These are phyloP conservation scores for Murraya paniculata DNA, from an alignment of 345 rosid genomes.

Conservation along the genomic window DNA sequence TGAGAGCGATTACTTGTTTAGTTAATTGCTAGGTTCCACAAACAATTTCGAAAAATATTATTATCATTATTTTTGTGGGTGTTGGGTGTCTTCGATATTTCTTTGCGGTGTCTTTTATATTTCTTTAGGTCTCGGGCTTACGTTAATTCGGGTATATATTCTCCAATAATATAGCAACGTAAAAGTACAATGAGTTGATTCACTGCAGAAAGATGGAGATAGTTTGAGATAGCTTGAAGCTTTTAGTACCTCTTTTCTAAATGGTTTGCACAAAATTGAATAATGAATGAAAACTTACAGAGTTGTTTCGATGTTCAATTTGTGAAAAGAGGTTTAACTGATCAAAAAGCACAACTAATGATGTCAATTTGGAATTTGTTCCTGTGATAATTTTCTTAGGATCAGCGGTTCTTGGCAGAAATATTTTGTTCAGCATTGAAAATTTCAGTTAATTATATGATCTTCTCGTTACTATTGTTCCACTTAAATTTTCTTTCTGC, in stretches of 20 bases:
- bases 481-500: not conserved
- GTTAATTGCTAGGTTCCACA: too few species aligned
- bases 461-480: not conserved
- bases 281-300: not conserved
- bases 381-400: not conserved
- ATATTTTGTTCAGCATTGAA: not conserved
- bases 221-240: not conserved
- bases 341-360: not conserved
- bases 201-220: not conserved
- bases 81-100: too few species aligned
- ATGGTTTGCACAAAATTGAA: not conserved
- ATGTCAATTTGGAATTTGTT: not conserved
- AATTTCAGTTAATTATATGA: not conserved
- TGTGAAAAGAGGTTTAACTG: not conserved
- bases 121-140: not conserved
- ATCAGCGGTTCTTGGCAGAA: not conserved
- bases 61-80: too few species aligned
- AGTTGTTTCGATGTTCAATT: not conserved
- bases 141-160: not conserved
- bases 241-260: too few species aligned
- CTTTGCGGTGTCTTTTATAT: not conserved
- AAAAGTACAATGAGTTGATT: not conserved
- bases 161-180: too few species aligned
- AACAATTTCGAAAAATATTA: too few species aligned
- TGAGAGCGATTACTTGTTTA: too few species aligned